Evolutionary conservation across 805 yeast genomes (phyloP).

Genomic region (Candida saitoana): DNA sequence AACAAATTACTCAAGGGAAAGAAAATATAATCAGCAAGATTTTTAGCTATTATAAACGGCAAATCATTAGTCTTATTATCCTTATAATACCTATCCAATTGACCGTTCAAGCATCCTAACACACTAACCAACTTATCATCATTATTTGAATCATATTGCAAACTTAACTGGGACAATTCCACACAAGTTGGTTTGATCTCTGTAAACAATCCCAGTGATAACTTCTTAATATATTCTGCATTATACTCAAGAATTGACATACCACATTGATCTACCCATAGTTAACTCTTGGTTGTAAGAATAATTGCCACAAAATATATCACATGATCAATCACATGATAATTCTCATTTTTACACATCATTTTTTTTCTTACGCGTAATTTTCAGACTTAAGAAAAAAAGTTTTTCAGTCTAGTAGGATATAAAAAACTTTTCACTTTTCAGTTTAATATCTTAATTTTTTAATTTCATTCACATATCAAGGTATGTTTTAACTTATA

Average conservation of each 20-base stretch:
- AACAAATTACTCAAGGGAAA: conserved; percentile 34
- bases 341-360: not conserved
- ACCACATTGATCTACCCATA: too few species aligned
- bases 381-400: not conserved
- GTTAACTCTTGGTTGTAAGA: too few species aligned
- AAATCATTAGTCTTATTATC: not conserved
- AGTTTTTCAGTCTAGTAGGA: not conserved
- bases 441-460: not conserved
- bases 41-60: conserved; percentile 23
- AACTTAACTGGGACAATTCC: conserved; percentile 21
- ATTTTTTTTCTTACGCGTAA: not conserved
- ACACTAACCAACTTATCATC: not conserved
- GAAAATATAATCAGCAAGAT: conserved; percentile 39
- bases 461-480: conserved; percentile 1
- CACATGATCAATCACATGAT: not conserved
- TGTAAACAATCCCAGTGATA: conserved; percentile 26
- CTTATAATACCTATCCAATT: not conserved
- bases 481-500: not conserved
- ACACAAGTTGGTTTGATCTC: conserved; percentile 29
- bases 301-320: too few species aligned
- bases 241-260: not conserved
- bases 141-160: not conserved
- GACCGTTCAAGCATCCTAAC: conserved; percentile 4
- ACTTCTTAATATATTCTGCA: conserved; percentile 3
- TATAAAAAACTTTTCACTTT: not conserved